phyloP scores from a whole-genome alignment of 768 basidiomycete genomes.

The Solioccasus polychromus region DNA sequence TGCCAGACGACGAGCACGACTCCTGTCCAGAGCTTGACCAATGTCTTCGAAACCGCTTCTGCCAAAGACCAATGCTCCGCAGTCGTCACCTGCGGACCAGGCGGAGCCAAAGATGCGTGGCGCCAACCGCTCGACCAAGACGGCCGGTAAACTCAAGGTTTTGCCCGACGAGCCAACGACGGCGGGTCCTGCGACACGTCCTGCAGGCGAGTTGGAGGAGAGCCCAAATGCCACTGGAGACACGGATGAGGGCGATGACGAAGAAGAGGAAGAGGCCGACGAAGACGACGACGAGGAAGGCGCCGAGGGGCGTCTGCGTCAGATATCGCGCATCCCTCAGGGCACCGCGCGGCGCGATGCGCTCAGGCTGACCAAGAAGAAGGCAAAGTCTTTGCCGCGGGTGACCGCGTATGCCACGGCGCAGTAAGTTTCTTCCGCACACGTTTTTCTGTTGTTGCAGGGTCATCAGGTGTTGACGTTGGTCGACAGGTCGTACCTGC shows the following conservation, averaged over 20 bases:
- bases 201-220: constrained; percentile 35
- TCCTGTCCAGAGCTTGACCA: constrained; percentile 1
- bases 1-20: constrained; percentile 14
- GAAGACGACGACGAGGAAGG: constrained; percentile 51
- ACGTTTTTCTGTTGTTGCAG: background rate
- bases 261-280: constrained; percentile 51
- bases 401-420: constrained; percentile 98
- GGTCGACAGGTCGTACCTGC: constrained; percentile 73
- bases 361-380: constrained; percentile 86
- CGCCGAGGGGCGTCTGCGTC: constrained; percentile 56
- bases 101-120: constrained; percentile 60
- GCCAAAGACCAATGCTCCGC: constrained; percentile 27
- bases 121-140: constrained; percentile 77
- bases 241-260: constrained; percentile 71
- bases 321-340: constrained; percentile 90
- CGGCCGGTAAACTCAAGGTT: constrained; percentile 84
- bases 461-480: background rate
- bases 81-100: constrained; percentile 5
- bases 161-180: constrained; percentile 80
- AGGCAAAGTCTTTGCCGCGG: constrained; percentile 85
- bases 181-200: constrained; percentile 29
- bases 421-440: constrained; percentile 44
- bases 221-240: constrained; percentile 51
- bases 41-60: constrained; percentile 33
- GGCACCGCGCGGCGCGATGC: constrained; percentile 93